Base-by-base conservation (phyloP, 2,329 filamentous ascomycete species). In the Dactylellina parvicollis region DNA sequence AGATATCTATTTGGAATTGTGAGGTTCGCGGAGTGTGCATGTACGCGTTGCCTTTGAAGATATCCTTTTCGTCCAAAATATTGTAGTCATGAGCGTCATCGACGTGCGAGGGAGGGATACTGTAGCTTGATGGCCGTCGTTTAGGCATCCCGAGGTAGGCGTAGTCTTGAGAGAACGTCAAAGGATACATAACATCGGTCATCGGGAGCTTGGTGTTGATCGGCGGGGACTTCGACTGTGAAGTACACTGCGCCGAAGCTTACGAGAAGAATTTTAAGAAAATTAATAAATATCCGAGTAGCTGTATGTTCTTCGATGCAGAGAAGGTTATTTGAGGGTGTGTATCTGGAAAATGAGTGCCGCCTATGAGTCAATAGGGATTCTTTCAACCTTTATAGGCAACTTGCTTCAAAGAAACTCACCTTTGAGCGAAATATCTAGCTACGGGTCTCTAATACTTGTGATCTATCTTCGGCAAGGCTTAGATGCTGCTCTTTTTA, bases 61-160 rank as follows among this genome's bases (percentile, higher is more conserved):
- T 5, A 32, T 14, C 32, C 36, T 26, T 66, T 32, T 73, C 69
- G 28, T 73, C 69, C 30, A 73, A 38, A 12, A 73, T 66, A 18
- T 55, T 55, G 42, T 66, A 73, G 2, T 65, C 60, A 8, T 66
- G 54, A 28, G 69, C 34, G 28, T 54, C 54, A 16, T 61, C 69
- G 10, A 38, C 61, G 30, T 14, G 42, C 7, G 54, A 32, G 50
- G 46, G 49, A 16, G 69, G 18, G 3, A 73, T 22, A n/a, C 38
- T 52, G 24, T 54, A 56, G 14, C n/a, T 52, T 10, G 69, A 65
- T 28, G 69, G 16, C 34, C 64, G 64, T 66, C 69, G 36, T 46
- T 73, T 73, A 24, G 69, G 69, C 69, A 73, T 73, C 26, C 54
- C 69, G 56, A 73, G 57, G 32, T 73, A 73, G 55, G 52, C 69